These are phyloP conservation scores for Marasmius tenuissimus DNA, from an alignment of 1,284 basidiomycete species.

Conservation along the genomic window DNA sequence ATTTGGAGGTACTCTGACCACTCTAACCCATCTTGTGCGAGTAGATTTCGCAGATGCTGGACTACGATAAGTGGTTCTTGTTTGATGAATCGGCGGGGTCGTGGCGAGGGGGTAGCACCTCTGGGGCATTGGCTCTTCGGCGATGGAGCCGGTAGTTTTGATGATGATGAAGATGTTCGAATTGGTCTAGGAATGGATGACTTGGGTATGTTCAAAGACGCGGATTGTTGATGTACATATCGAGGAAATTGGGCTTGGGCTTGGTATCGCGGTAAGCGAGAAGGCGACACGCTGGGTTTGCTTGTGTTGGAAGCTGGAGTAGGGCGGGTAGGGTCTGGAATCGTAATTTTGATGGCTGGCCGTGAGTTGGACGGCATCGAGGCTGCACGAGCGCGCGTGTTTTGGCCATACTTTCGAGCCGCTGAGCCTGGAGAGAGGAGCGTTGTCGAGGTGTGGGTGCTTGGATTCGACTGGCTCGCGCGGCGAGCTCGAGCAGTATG, in stretches of 20 bases:
- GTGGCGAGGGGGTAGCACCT: neutral
- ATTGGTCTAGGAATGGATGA: neutral
- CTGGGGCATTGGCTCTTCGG: neutral
- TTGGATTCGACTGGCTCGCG: neutral
- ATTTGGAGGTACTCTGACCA: constrained; percentile 20
- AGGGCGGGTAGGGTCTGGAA: neutral
- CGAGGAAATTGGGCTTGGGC: neutral
- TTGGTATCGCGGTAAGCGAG: neutral
- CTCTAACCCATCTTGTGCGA: neutral
- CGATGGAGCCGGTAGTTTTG: neutral
- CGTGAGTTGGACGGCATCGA: neutral
- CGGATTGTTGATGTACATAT: neutral
- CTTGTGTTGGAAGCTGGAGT: neutral
- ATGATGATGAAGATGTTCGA: neutral
- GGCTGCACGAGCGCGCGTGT: too few relatives aligned
- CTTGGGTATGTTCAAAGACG: neutral
- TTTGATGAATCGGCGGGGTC: neutral
- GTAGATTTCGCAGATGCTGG: neutral
- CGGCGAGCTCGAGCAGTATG: neutral
- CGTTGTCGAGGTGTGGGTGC: too few relatives aligned
- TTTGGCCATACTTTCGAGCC: too few relatives aligned
- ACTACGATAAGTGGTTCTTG: neutral
- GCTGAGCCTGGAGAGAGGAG: too few relatives aligned
- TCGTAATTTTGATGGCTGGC: neutral
- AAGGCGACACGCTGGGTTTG: neutral